Base-by-base conservation (phyloP, 768 basidiomycete genomes). In the Clitopilus hobsonii region DNA sequence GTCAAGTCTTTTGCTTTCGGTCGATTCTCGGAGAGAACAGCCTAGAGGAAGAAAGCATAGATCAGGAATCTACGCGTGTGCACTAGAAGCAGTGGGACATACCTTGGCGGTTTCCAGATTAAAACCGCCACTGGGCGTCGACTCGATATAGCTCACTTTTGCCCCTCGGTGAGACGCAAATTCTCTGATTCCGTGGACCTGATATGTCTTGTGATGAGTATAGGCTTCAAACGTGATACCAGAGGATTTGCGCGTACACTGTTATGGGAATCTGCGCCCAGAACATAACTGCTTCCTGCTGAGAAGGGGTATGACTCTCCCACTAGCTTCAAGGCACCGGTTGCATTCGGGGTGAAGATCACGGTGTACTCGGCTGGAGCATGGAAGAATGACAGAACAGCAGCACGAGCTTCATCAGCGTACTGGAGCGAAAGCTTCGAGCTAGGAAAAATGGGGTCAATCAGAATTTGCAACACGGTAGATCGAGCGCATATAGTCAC, bases 201-300 rank as follows among this genome's bases (percentile, higher is more conserved):
- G n/a, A n/a, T n/a, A n/a, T n/a, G n/a, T n/a, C n/a, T n/a, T n/a
- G n/a, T n/a, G n/a, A n/a, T n/a, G n/a, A n/a, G n/a, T n/a, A n/a
- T n/a, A n/a, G n/a, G n/a, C n/a, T n/a, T n/a, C n/a, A n/a, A n/a
- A n/a, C n/a, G n/a, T n/a, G n/a, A n/a, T n/a, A n/a, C n/a, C n/a
- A n/a, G n/a, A n/a, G n/a, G n/a, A n/a, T n/a, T 2, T 24, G 28
- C 18, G 63, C 73, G 50, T 60, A 92, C 84, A 57, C 88, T 91
- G 63, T 91, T 92, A 66, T 94, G 91, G 6, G 88, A 86, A 68
- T 94, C 91, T 14, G 79, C 76, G 18, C 86, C 81, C 54, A 93
- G 82, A 50, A 93, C 78, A 62, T 84, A 85, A 47, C 68, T 69
- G 51, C 84, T 80, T n/a, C 74, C 78, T 32, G 71, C 71, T 3